Evolutionary conservation across 2,329 filamentous ascomycete species (phyloP).

Genomic region (Ophiobolus disseminans): DNA sequence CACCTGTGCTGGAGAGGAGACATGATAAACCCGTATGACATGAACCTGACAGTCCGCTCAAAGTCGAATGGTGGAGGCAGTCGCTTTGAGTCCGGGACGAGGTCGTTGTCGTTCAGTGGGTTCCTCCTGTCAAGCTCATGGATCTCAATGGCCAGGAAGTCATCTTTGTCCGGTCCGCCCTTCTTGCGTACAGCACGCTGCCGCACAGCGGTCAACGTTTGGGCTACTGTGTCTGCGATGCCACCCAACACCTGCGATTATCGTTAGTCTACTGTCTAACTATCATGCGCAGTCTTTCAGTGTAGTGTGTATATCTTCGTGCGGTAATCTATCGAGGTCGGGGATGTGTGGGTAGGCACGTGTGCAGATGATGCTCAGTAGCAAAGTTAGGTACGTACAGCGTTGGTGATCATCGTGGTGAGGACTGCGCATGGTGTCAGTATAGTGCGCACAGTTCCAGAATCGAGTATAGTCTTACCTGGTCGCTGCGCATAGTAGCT

Average conservation of each 20-base stretch:
- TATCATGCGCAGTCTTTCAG: background rate
- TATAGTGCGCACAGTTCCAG: background rate
- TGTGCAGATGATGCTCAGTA: constrained; percentile 6
- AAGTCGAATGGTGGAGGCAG: constrained; percentile 91
- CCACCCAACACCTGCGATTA: constrained; percentile 72
- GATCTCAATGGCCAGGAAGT: constrained; percentile 84
- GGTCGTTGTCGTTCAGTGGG: constrained; percentile 68
- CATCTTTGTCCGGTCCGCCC: constrained; percentile 67
- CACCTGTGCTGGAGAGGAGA: constrained; percentile 94
- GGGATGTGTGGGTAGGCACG: background rate
- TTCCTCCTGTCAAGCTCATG: constrained; percentile 85
- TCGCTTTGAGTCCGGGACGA: constrained; percentile 67
- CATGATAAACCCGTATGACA: constrained; percentile 97
- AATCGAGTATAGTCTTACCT: constrained; percentile 57
- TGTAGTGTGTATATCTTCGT: background rate
- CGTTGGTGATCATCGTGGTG: constrained; percentile 99
- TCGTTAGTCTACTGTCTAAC: constrained; percentile 12
- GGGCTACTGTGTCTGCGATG: constrained; percentile 94
- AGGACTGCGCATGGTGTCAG: constrained; percentile 66
- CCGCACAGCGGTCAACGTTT: constrained; percentile 85
- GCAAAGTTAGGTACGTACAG: constrained; percentile 62
- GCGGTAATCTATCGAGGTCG: background rate
- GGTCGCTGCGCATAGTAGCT: constrained; percentile 91
- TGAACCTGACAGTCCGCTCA: constrained; percentile 90
- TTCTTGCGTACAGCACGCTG: constrained; percentile 72